Conservation (phyloP, 768 basidiomycete genomes). For the Rhodosporidiobolus odoratus region DNA sequence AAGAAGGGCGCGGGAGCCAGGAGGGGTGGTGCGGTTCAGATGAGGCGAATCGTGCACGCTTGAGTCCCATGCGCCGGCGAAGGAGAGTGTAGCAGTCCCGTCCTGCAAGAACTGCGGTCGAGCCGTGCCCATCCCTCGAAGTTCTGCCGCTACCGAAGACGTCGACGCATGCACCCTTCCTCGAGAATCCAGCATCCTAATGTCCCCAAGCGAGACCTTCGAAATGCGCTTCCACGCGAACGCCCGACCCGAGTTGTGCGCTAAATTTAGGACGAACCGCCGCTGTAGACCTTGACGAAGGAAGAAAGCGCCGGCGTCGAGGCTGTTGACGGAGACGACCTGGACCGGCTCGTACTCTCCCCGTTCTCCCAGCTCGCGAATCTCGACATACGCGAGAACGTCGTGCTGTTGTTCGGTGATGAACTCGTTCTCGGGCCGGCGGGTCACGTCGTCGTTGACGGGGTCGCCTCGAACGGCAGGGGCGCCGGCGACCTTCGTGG, state of each 20-base stretch:
- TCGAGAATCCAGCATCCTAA: slow-evolving; percentile 76
- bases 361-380: slow-evolving; percentile 77
- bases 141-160: slow-evolving; percentile 61
- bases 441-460: slow-evolving; percentile 42
- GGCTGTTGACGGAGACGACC: slow-evolving; percentile 64
- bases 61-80: slow-evolving; percentile 83
- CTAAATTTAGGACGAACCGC: slow-evolving; percentile 66
- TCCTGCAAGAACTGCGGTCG: slow-evolving; percentile 70
- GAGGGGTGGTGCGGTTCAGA: slow-evolving; percentile 75
- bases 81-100: slow-evolving; percentile 67
- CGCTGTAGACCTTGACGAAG: slow-evolving; percentile 92
- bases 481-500: slow-evolving; percentile 19
- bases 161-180: slow-evolving; percentile 70
- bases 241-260: slow-evolving; percentile 81
- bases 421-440: slow-evolving; percentile 87
- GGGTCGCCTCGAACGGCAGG: slow-evolving; percentile 40
- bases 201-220: slow-evolving; percentile 70
- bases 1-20: slow-evolving; percentile 71
- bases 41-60: slow-evolving; percentile 79
- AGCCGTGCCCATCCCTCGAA: slow-evolving; percentile 61
- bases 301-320: slow-evolving; percentile 79
- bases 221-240: slow-evolving; percentile 79
- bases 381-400: slow-evolving; percentile 77
- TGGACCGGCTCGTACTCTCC: slow-evolving; percentile 79
- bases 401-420: slow-evolving; percentile 82